Base-by-base conservation (phyloP, 345 rosid genomes). In the Eucalyptus grandis region DNA sequence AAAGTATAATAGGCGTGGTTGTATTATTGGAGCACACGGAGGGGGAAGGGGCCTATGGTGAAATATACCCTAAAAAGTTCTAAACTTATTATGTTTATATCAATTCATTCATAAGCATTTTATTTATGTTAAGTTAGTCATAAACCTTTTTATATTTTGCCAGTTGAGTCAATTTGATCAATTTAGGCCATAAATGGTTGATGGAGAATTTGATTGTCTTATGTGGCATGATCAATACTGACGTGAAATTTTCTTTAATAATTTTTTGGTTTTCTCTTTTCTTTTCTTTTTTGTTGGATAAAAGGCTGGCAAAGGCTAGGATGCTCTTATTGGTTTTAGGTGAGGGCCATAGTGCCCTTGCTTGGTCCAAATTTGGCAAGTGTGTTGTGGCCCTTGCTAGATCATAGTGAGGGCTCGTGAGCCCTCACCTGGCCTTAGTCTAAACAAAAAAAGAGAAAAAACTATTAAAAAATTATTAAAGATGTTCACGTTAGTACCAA, bases 291-390 rank as follows among this genome's bases (percentile, higher is more conserved):
- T 24, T 24, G 6, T 24, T 56, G 6, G 62, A 56, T 24, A 1
- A 2, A 56, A 0, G 27, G 62, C 13, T 0, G 14, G 62, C 30
- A 24, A 56, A 24, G 27, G 13, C 13, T 6, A 24, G 2, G 27
- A 56, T 1, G 0, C 30, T 24, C 6, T 56, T 19, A 53, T 8
- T 22, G 62, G 62, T 5, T 56, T 24, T 56, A 56, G 62, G 14
- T 24, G 30, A 24, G 13, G 62, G 14, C 30, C 62, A 24, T 0
- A 24, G 12, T 56, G 14, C 30, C 62, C 30, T 56, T 22, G 27
- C 14, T 24, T 24, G 27, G 62, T 22, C 6, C 27, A 56, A 9
- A 56, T 56, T 4, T 53, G 58, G 58, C 26, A 53, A 19, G 24
- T 53, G 58, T 53, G 58, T 53, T 53, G 58, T 53, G 58, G 11